Conservation (phyloP, 352 stramenopile genomes). For the Lagenidium giganteum region DNA sequence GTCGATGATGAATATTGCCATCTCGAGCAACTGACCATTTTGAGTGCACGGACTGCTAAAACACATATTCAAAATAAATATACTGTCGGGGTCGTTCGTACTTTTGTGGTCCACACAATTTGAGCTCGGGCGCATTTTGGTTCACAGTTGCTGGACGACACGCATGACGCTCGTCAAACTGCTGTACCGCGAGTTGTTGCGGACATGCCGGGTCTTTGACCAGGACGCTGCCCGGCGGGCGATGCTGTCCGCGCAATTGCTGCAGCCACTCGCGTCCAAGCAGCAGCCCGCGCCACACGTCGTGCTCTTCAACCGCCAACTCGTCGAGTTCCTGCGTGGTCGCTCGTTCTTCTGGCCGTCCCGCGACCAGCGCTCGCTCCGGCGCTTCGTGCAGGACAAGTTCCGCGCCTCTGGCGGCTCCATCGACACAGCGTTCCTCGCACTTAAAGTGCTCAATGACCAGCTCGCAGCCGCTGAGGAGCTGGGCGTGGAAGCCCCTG, state of each 20-base stretch:
- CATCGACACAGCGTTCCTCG: conserved; percentile 63
- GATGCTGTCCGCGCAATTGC: conserved; percentile 55
- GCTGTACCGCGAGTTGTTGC: conserved; percentile 71
- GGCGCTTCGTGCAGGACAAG: conserved; percentile 39
- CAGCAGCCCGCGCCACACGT: too few species aligned
- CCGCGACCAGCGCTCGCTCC: conserved; percentile 19
- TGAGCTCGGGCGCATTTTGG: too few species aligned
- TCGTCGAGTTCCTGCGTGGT: conserved; percentile 46
- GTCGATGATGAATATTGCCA: too few species aligned
- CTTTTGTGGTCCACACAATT: too few species aligned
- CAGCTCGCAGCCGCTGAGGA: conserved; percentile 38
- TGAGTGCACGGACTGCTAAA: too few species aligned
- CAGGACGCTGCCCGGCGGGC: conserved; percentile 47
- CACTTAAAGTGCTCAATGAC: conserved; percentile 53
- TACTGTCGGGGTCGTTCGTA: too few species aligned
- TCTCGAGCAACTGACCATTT: too few species aligned
- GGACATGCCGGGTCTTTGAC: conserved; percentile 48
- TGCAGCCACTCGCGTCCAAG: too few species aligned
- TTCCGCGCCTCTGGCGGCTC: conserved; percentile 21
- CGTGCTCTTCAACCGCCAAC: conserved; percentile 51
- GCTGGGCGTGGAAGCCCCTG: conserved; percentile 28
- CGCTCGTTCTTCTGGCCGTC: conserved; percentile 69
- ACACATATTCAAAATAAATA: too few species aligned
- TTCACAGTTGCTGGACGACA: too few species aligned
- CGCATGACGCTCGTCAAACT: conserved; percentile 49